Base-by-base conservation (phyloP, 2,329 filamentous ascomycete species). In the Reticulascus tulasneorum region DNA sequence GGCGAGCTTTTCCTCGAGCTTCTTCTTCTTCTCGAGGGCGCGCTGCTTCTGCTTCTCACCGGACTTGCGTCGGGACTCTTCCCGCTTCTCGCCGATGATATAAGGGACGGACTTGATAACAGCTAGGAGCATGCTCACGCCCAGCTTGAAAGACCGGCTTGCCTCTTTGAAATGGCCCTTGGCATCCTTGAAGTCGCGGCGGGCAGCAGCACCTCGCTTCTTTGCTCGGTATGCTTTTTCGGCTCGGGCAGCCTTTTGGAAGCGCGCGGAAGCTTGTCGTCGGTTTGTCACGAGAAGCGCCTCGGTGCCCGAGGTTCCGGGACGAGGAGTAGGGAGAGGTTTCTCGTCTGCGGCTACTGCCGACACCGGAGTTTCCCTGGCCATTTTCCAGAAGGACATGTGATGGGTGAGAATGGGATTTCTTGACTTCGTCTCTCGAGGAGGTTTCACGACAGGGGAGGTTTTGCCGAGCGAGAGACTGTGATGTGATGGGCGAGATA, bases 251-350 rank as follows among this genome's bases (percentile, higher is more conserved):
- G 66, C 66, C 30, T 59, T 55, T 27, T 56, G 47, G 38, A 60
- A 58, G 22, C 61, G 54, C 36, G 62, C 50, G 10, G 62, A 61
- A 19, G 64, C 63, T 25, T 55, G 49, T 23, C 54, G 60, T 18
- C 61, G 58, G 37, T 55, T 61, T 34, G 55, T 58, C 29, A 56
- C 53, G 26, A 69, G 61, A 21, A 66, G 50, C 44, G 59, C 58
- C 46, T 67, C 62, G 13, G 66, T 71, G 36, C 62, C 62, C 0
- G 64, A 63, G 11, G 66, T 67, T 38, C 62, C 60, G 6, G 65
- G 63, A 15, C 66, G 57, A 15, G 31, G 33, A n/a, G 34, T 43
- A 5, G 49, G 50, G n/a, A 54, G 48, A 3, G 53, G 50, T 38
- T 54, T 55, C 8, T 47, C 43, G 19, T 39, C 25, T 24, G 31